phyloP scores from a whole-genome alignment of 805 yeast genomes.

The Schwanniomyces vanrijiae region DNA sequence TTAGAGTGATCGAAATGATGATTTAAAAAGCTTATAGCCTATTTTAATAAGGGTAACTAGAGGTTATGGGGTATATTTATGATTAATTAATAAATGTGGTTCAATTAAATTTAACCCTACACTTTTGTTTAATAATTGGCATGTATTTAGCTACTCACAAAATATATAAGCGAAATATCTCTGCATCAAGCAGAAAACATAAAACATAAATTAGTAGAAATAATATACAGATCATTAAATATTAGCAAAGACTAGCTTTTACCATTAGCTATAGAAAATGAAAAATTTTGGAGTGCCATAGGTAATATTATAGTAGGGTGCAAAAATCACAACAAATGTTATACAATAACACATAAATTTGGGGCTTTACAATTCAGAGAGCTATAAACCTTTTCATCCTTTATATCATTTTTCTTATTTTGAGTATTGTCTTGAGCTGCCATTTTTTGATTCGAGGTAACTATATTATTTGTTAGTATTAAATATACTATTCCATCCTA shows the following conservation, averaged over 20 bases:
- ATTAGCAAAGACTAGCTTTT: too few relatives aligned
- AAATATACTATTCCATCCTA: not conserved
- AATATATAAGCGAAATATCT: too few relatives aligned
- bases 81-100: too few relatives aligned
- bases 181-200: not conserved
- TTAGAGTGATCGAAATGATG: too few relatives aligned
- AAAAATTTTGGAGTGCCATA: too few relatives aligned
- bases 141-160: not conserved
- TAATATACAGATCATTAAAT: too few relatives aligned
- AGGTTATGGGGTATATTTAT: too few relatives aligned
- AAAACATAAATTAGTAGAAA: too few relatives aligned
- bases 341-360: conserved; percentile 8
- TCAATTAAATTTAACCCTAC: too few relatives aligned
- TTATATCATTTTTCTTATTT: conserved; percentile 3
- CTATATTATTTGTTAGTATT: not conserved
- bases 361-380: conserved; percentile 1
- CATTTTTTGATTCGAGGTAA: not conserved
- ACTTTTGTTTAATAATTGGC: not conserved
- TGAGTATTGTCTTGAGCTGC: conserved; percentile 9
- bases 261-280: too few relatives aligned
- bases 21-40: too few relatives aligned
- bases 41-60: too few relatives aligned
- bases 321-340: not conserved
- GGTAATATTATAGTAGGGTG: not conserved
- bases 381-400: conserved; percentile 4